Percentiles rank a stretch among this genome's conserved stretches.
Conservation (phyloP, 345 rosid species). For the Euphorbia pulcherrima region DNA sequence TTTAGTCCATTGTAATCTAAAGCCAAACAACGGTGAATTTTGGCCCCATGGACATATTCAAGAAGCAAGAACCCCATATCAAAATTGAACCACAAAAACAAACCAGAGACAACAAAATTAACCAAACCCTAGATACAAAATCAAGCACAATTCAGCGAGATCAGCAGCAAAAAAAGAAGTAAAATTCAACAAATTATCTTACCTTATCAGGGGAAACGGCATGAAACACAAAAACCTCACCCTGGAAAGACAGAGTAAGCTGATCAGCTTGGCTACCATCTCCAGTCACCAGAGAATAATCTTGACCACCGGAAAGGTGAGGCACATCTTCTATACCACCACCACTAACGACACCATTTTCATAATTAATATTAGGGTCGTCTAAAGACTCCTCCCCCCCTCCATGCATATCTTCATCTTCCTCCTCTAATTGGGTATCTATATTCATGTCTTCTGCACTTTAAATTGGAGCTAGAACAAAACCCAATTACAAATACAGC, state of each 20-base stretch:
- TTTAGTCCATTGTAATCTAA: too few species aligned
- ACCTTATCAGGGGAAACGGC: constrained; percentile 49
- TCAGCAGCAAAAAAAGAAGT: neutral
- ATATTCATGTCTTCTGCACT: constrained; percentile 23
- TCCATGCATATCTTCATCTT: constrained; percentile 17
- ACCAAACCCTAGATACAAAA: constrained; percentile 11
- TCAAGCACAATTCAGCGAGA: neutral
- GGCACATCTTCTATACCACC: constrained; percentile 24
- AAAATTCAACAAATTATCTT: neutral
- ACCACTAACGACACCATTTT: constrained; percentile 15
- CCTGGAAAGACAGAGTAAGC: constrained; percentile 47
- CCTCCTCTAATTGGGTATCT: constrained; percentile 20
- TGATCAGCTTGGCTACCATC: constrained; percentile 30
- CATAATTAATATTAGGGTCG: constrained; percentile 28
- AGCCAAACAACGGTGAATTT: too few species aligned
- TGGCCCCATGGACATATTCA: too few species aligned
- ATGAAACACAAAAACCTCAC: constrained; percentile 48
- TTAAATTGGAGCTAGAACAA: constrained; percentile 13
- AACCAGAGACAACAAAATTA: constrained; percentile 7
- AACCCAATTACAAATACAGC: neutral
- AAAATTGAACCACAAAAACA: neutral
- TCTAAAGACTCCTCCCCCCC: constrained; percentile 38
- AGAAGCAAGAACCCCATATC: neutral
- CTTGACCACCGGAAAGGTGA: constrained; percentile 17
- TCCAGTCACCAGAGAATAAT: constrained; percentile 14